Evolutionary conservation across 2,329 filamentous ascomycete genomes (phyloP), one percentile per base, ranked within the genome.

Genomic region (Ceratocystis eucalypticola): DNA sequence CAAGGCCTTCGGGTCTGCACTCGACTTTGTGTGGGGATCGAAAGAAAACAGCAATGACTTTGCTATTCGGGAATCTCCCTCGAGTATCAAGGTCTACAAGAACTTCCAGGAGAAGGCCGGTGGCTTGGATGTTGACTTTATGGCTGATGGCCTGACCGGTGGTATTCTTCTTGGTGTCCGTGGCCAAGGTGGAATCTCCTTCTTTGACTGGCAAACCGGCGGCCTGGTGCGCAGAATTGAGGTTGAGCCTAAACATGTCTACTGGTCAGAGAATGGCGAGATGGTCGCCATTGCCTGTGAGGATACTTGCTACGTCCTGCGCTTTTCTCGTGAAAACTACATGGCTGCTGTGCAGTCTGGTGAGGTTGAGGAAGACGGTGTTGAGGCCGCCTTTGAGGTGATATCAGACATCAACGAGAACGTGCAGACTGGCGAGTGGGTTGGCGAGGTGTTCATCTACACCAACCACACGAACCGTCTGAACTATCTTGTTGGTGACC

Each of bases 41-140:
- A 96, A 96, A 77, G 93, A 96, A 67, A 96, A 96, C 77, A 96
- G 91, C 78, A 97, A 96, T 75, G 94, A 99, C 75, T 97, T 96
- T 74, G 94, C 94, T 48, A 97, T 99, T 71, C 88, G 94, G 45
- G 94, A 99, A 77, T 96, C 92, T 3, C 79, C 88, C 33, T 96
- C 93, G 62, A 96, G 89, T 72, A 91, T 99, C 72, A 96, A 96
- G 80, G 86, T 97, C 45, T 97, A 94, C 82, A 93, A 94, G 77
- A 97, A 97, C 77, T 97, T 99, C 79, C 88, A 92, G 71, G 94
- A 97, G 76, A 93, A 95, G 77, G 78, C 82, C 33, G 90, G 89
- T 67, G 91, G 91, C 8, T 80, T 99, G 41, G 93, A 99, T 74
- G 91, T 97, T 65, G 92, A 92, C 10, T 99, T 96, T 80, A 89